Evolutionary conservation across 1,284 basidiomycete genomes (phyloP), one percentile per base, ranked within the genome.

Genomic region (Bondarzewia mesenterica): DNA sequence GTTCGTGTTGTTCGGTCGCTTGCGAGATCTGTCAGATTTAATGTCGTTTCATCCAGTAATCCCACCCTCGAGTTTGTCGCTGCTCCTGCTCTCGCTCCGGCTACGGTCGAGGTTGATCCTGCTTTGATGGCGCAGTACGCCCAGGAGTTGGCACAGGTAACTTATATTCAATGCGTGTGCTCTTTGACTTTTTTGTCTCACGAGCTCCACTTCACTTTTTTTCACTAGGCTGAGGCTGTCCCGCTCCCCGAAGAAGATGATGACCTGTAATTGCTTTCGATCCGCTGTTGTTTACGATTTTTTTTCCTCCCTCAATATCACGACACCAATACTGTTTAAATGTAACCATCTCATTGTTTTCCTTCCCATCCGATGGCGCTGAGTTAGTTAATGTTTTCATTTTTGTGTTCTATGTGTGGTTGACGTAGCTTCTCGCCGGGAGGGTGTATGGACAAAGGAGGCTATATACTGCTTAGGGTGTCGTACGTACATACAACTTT

Each of bases 61-160:
- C 74, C 85, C 46, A 57, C 73, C 43, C 84, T 99, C 55, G 95
- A 99, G 54, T 98, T 99, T 59, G 93, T 96, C 52, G 94, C 96
- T 49, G 94, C 93, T 7, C 93, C 93, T 32, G 96, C 96, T 47
- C 85, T 99, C 48, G 89, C 89, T 25, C 96, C 96, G 49, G 91
- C 94, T 53, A 93, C 98, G 72, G 92, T 98, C 54, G 63, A 79
- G 55, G 80, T 99, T 60, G 94, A 98, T 68, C 70, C 77, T 27
- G 68, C 60, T 35, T 75, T 98, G 63, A 94, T 96, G 80, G 72
- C 74, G 53, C 78, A 89, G 66, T 97, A 99, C 74, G 77, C 85
- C 62, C 64, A 67, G 57, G 92, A 99, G 72, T 75, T 96, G 71
- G 71, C 77, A 49, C 61, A 70, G 68, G 87, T 86, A 58, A 52